Evolutionary conservation across 495 filamentous ascomycete species (phyloP).

Genomic region (Podospora tetraspora): DNA sequence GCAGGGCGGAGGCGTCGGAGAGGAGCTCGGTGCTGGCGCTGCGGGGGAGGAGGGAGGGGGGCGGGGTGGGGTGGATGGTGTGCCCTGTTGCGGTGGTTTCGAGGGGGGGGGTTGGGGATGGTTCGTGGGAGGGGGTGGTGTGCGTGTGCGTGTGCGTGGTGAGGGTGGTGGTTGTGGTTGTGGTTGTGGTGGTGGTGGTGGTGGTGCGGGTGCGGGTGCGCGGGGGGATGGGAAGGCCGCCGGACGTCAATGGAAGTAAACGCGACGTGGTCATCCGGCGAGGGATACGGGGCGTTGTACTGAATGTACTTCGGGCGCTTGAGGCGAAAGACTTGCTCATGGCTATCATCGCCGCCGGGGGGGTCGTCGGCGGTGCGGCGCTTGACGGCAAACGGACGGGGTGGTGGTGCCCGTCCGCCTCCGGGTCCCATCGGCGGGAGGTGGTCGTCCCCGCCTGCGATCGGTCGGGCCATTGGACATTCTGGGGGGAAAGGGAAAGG

Average conservation of each 20-base stretch:
- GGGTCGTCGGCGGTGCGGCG: conserved; percentile 19
- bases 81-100: conserved; percentile 33
- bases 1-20: conserved; percentile 36
- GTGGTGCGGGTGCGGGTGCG: conserved; percentile 4
- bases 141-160: conserved; percentile 3
- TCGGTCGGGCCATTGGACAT: conserved; percentile 35
- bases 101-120: conserved; percentile 16
- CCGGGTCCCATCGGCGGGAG: conserved; percentile 21
- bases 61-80: conserved; percentile 29
- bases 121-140: conserved; percentile 6
- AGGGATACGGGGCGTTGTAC: not conserved
- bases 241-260: conserved; percentile 11
- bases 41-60: conserved; percentile 24
- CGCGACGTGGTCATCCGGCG: conserved; percentile 15
- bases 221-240: not conserved
- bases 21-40: conserved; percentile 28
- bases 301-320: conserved; percentile 23
- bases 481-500: conserved; percentile 9
- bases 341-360: conserved; percentile 16
- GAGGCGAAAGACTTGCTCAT: not conserved
- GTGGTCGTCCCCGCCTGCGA: conserved; percentile 28
- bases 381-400: conserved; percentile 23
- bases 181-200: not conserved
- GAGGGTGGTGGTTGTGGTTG: conserved; percentile 6
- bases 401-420: not conserved